Evolutionary conservation across 2,329 filamentous ascomycete genomes (phyloP).

Genomic region (Alternaria sp.): DNA sequence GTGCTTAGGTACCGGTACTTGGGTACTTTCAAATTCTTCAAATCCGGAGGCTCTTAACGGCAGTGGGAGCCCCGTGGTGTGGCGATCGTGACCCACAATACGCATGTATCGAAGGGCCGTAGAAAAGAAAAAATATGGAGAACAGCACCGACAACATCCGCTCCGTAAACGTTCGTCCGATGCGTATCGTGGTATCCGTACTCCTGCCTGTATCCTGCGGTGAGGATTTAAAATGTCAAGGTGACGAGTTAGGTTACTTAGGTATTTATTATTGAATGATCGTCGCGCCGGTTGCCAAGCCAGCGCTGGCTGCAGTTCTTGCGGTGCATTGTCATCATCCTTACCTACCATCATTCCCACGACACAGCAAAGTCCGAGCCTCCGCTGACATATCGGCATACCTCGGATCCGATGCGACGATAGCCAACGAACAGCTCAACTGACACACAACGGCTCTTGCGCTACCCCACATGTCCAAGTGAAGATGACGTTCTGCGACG

Average conservation of each 20-base stretch:
- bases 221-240: not conserved
- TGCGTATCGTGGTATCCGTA: not conserved
- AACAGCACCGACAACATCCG: not conserved
- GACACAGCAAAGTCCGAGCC: not conserved
- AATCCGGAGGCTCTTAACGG: not conserved
- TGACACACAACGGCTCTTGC: not conserved
- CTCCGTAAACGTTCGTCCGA: not conserved
- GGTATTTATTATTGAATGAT: not conserved
- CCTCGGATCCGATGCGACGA: not conserved
- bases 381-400: not conserved
- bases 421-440: not conserved
- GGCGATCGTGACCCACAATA: conserved; percentile 6
- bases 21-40: not conserved
- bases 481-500: conserved; percentile 8
- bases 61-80: not conserved
- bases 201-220: not conserved
- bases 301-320: not conserved
- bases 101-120: conserved; percentile 7
- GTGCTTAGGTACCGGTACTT: not conserved
- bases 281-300: not conserved
- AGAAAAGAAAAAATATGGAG: conserved; percentile 2
- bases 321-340: conserved; percentile 2
- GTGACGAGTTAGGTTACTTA: not conserved
- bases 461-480: conserved; percentile 1
- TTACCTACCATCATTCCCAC: not conserved